Conservation (phyloP, 1,284 basidiomycete species). For the Pseudozyma pruni region DNA sequence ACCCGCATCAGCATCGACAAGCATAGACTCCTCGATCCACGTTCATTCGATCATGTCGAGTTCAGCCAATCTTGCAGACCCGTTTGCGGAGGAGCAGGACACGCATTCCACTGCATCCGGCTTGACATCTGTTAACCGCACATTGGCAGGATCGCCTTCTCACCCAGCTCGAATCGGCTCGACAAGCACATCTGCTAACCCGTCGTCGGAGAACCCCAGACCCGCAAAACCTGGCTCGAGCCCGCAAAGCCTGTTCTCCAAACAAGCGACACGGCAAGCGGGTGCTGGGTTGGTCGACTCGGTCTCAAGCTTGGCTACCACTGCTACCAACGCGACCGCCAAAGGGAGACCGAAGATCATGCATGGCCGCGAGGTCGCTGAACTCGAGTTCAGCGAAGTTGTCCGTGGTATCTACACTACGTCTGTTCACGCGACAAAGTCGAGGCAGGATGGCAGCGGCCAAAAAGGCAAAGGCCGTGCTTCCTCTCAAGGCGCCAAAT, state of each 20-base stretch:
- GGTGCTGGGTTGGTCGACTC: slow-evolving; percentile 25
- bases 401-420: slow-evolving; percentile 52
- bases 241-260: slow-evolving; percentile 9
- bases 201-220: too few species aligned
- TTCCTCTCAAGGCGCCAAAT: neutral
- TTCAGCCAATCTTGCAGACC: slow-evolving; percentile 50
- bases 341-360: slow-evolving; percentile 16
- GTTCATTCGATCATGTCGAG: slow-evolving; percentile 41
- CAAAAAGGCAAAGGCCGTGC: slow-evolving; percentile 24
- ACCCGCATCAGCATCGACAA: neutral
- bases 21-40: slow-evolving; percentile 9
- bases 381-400: slow-evolving; percentile 59
- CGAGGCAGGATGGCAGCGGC: neutral
- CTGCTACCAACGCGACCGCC: slow-evolving; percentile 23
- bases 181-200: too few species aligned
- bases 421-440: slow-evolving; percentile 10
- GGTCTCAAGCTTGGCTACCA: slow-evolving; percentile 37
- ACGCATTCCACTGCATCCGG: neutral
- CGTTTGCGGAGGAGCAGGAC: slow-evolving; percentile 30
- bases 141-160: neutral
- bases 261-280: slow-evolving; percentile 2
- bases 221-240: too few species aligned
- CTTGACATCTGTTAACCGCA: neutral
- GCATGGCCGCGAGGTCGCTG: slow-evolving; percentile 50
- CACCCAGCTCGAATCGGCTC: neutral